phyloP scores from a whole-genome alignment of 768 basidiomycete genomes.

The Pilatotrama ljubarskyi region DNA sequence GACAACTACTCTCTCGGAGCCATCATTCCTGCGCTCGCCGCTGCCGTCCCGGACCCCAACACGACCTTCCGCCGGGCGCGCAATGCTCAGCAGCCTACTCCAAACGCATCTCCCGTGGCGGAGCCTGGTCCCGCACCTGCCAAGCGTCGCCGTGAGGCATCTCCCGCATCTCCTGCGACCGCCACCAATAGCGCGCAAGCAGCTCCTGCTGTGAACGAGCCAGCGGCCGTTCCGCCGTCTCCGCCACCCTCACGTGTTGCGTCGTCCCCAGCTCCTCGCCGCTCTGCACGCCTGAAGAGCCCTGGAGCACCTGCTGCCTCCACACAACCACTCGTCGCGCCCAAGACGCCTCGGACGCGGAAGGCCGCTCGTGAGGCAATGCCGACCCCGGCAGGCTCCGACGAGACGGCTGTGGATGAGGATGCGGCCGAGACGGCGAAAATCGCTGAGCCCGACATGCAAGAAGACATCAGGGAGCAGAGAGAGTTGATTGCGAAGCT shows the following conservation, averaged over 20 bases:
- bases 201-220: conserved; percentile 12
- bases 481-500: conserved; percentile 72
- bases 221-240: conserved; percentile 30
- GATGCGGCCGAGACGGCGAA: conserved; percentile 39
- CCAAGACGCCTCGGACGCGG: conserved; percentile 36
- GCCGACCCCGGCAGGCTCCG: conserved; percentile 54
- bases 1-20: conserved; percentile 61
- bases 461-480: conserved; percentile 75
- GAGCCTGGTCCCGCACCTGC: conserved; percentile 43
- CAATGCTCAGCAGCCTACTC: conserved; percentile 36
- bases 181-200: conserved; percentile 13
- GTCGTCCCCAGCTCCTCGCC: conserved; percentile 35
- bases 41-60: conserved; percentile 75
- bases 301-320: conserved; percentile 39
- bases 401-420: conserved; percentile 67
- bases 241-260: conserved; percentile 23
- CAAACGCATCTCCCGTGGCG: conserved; percentile 35
- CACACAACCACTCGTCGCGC: conserved; percentile 39
- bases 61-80: conserved; percentile 76
- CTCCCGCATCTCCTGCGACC: conserved; percentile 34
- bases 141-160: conserved; percentile 69
- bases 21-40: conserved; percentile 64
- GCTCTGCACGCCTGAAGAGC: conserved; percentile 45
- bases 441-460: conserved; percentile 61
- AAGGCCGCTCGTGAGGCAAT: conserved; percentile 38